Evolutionary conservation across 176 grass and related monocot genomes (phyloP).

Genomic region (maize (Zea mays)): DNA sequence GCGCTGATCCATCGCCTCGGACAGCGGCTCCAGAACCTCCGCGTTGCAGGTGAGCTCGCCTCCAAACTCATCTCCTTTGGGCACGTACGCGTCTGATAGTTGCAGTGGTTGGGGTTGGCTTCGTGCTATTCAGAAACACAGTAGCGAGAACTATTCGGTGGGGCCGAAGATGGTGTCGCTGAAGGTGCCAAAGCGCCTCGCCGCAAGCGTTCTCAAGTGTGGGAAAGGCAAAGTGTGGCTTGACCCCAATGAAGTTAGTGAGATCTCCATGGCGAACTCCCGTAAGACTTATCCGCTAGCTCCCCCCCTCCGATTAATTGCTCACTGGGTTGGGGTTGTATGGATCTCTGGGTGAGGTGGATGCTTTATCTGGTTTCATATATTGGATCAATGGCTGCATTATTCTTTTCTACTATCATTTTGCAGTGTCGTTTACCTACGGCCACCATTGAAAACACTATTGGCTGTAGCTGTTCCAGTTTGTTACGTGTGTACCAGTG

Average conservation of each 20-base stretch:
- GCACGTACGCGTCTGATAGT: neutral
- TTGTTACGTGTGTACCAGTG: neutral
- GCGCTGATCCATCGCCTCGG: neutral
- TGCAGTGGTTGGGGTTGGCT: too few species aligned
- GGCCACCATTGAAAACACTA: too few species aligned
- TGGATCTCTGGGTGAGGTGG: neutral
- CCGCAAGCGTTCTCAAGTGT: neutral
- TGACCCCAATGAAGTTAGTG: conserved; percentile 11
- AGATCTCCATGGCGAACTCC: conserved; percentile 26
- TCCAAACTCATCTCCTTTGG: neutral
- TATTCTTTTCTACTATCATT: neutral
- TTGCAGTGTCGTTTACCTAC: neutral
- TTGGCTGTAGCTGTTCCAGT: too few species aligned
- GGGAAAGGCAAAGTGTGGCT: conserved; percentile 14
- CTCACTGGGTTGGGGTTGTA: neutral
- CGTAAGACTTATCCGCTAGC: neutral
- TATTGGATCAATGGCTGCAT: neutral
- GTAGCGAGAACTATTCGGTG: neutral
- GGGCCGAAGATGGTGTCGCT: conserved; percentile 11
- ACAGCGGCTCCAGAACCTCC: neutral
- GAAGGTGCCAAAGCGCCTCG: conserved; percentile 3
- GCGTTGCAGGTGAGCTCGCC: neutral
- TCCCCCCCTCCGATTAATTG: neutral
- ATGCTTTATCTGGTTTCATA: too few species aligned
- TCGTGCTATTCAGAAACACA: too few species aligned